Evolutionary conservation across 1,139 yeast species (phyloP), one percentile per base, ranked within the genome.

Genomic region (Taphrina pruni): DNA sequence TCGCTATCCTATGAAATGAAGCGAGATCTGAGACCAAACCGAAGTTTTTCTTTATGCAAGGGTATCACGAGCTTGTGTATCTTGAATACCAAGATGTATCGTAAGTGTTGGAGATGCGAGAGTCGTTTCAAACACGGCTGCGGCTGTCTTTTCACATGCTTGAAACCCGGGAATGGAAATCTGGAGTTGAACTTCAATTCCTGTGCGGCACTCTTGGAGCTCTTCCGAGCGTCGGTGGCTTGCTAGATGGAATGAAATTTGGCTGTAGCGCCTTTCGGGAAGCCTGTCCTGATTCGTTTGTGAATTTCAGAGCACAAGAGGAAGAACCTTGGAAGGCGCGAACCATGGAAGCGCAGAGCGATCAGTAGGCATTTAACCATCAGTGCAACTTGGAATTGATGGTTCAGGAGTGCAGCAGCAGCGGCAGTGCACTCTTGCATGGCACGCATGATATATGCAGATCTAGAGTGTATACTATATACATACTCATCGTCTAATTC

Each of bases 61-160:
- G 4, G 4, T 26, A 26, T 26, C 32, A 26, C 32, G 32, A 26
- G 32, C 32, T 26, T 26, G 32, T 2, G 32, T 26, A 26, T 26
- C 32, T 26, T 26, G 32, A 26, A 26, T 26, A 26, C 4, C 4
- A 4, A 26, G 32, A 2, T 26, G 32, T 26, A 26, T 2, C 32
- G 32, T 2, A 26, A 26, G 32, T 26, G 4, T 26, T 4, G 32
- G 32, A 26, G 32, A 4, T 39, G 43, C 43, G 43, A 39, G 11
- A 3, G 43, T 6, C 11, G 43, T 9, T 2, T 11, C 14, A 14
- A 11, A 2, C 43, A 39, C 11, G 14, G 43, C 6, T 14, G n/a
- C n/a, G 48, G 20, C 48, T n/a, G 48, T 2, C 48, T 45, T 45
- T 45, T 45, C 48, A 45, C 48, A 45, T 45, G 48, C 48, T 45